A percentile compares a stretch with the other conserved stretches of the same genome.
phyloP scores from a whole-genome alignment of 257 asterid genomes.

The Penstemon eatonii region DNA sequence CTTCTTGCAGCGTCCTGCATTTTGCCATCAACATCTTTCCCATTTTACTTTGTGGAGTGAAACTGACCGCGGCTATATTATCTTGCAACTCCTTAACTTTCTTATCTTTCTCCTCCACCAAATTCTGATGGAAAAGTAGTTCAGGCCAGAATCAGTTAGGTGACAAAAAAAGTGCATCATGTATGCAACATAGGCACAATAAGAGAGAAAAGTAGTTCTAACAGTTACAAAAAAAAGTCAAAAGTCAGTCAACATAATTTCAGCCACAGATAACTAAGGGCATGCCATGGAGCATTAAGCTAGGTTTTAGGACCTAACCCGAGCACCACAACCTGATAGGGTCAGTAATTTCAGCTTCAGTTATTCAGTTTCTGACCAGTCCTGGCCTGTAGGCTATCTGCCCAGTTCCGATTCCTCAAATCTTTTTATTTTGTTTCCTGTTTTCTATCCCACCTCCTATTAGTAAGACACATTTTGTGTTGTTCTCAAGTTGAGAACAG shows the following conservation, averaged over 20 bases:
- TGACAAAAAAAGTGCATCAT: not conserved
- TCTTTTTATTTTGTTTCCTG: no score
- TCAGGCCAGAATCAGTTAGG: slow-evolving; percentile 20
- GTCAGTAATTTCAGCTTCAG: no score
- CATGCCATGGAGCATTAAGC: no score
- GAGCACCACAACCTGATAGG: no score
- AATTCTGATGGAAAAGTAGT: slow-evolving; percentile 50
- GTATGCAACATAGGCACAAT: not conserved
- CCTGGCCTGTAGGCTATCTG: no score
- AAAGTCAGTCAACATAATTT: not conserved
- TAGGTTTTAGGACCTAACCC: no score
- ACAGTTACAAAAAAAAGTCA: not conserved
- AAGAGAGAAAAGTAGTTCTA: not conserved
- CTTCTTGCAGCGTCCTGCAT: slow-evolving; percentile 91
- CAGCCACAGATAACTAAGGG: no score
- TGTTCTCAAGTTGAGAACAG: no score
- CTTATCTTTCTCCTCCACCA: slow-evolving; percentile 98
- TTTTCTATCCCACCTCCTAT: no score
- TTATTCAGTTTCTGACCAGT: no score
- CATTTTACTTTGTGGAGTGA: slow-evolving; percentile 97
- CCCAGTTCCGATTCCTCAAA: no score
- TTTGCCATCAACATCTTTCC: slow-evolving; percentile 96
- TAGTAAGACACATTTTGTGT: no score
- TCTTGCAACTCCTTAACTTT: slow-evolving; percentile 92
- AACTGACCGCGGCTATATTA: slow-evolving; percentile 84